Evolutionary conservation across 495 filamentous ascomycete species (phyloP).

Genomic region (Talaromyces ruber): DNA sequence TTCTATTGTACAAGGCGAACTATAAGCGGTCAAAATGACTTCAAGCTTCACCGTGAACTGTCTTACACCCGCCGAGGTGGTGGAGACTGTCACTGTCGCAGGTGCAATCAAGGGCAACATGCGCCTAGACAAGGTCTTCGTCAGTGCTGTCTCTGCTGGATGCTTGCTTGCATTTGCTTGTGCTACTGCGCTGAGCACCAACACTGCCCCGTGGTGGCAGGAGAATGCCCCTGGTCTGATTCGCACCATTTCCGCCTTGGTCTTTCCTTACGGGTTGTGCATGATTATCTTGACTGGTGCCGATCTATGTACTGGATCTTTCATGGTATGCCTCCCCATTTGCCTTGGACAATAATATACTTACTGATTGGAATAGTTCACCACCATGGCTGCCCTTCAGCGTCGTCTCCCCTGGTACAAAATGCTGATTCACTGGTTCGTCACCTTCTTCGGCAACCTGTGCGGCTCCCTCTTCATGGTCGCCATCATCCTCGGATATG

Average conservation of each 20-base stretch:
- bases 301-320: slow-evolving; percentile 51
- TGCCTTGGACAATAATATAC: neutral
- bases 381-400: slow-evolving; percentile 45
- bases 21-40: neutral
- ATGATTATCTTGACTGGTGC: slow-evolving; percentile 53
- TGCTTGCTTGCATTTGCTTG: slow-evolving; percentile 45
- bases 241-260: slow-evolving; percentile 42
- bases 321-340: slow-evolving; percentile 34
- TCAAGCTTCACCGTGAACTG: slow-evolving; percentile 23
- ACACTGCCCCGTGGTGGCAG: slow-evolving; percentile 49
- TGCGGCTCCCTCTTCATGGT: slow-evolving; percentile 51
- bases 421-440: slow-evolving; percentile 44
- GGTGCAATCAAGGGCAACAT: slow-evolving; percentile 44
- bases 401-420: slow-evolving; percentile 38
- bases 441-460: slow-evolving; percentile 54
- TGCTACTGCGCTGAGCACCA: slow-evolving; percentile 42
- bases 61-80: slow-evolving; percentile 36
- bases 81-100: slow-evolving; percentile 33
- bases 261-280: slow-evolving; percentile 51
- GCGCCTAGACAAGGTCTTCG: slow-evolving; percentile 44
- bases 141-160: slow-evolving; percentile 45
- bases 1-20: neutral
- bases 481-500: slow-evolving; percentile 50
- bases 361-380: slow-evolving; percentile 26
- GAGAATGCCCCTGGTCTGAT: slow-evolving; percentile 53